phyloP scores from a whole-genome alignment of 371 early-diverging fungal genomes.

The Mortierella polycephala region DNA sequence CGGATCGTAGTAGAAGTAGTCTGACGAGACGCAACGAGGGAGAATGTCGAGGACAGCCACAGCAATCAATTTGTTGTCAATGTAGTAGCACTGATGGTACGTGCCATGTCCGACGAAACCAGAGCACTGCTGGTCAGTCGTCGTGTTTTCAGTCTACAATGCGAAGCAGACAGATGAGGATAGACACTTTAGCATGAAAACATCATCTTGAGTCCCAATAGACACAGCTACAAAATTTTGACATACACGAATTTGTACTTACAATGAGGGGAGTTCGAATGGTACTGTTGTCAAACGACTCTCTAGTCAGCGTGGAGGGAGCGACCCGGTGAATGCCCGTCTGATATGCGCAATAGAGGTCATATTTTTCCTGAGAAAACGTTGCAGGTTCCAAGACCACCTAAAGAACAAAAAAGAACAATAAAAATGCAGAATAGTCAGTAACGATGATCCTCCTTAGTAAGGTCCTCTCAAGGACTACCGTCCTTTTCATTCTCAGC shows the following conservation, averaged over 20 bases:
- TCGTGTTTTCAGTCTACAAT: slow-evolving; percentile 15
- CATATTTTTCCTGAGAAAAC: slow-evolving; percentile 79
- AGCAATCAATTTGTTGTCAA: slow-evolving; percentile 80
- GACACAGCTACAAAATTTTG: neutral
- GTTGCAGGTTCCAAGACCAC: slow-evolving; percentile 68
- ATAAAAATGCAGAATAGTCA: neutral
- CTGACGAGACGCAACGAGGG: slow-evolving; percentile 88
- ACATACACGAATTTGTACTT: slow-evolving; percentile 7
- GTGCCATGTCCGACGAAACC: slow-evolving; percentile 70
- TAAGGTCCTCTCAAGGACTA: slow-evolving; percentile 14
- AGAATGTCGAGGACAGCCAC: slow-evolving; percentile 92
- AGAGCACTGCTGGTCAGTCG: neutral
- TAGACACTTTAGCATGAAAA: neutral
- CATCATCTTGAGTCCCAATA: neutral
- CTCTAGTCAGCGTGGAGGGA: slow-evolving; percentile 60
- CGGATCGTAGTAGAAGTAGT: slow-evolving; percentile 94
- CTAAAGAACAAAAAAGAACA: slow-evolving; percentile 44
- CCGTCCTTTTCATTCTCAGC: slow-evolving; percentile 1
- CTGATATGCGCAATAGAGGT: slow-evolving; percentile 88
- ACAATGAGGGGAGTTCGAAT: slow-evolving; percentile 79
- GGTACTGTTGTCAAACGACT: slow-evolving; percentile 75
- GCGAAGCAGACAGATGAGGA: neutral
- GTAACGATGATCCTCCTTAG: too few relatives aligned
- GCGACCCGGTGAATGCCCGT: slow-evolving; percentile 78
- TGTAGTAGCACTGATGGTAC: slow-evolving; percentile 90